Percentiles rank a stretch among this genome's conserved stretches.
Evolutionary conservation across 2,329 filamentous ascomycete genomes (phyloP).

Genomic region (Venturia carpophila): DNA sequence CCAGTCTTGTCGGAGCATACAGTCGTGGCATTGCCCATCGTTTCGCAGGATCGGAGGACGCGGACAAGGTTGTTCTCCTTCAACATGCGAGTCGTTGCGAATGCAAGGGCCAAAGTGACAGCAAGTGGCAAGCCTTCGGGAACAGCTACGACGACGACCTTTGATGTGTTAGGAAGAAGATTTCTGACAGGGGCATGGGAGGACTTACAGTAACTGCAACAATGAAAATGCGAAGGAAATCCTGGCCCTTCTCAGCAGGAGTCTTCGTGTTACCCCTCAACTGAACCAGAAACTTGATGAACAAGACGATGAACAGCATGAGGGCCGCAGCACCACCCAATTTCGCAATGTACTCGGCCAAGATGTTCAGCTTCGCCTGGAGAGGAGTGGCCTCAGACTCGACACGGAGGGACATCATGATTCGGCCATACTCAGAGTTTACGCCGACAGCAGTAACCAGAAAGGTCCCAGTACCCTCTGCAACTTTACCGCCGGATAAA

Average conservation of each 20-base stretch:
- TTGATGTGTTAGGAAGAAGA: background rate
- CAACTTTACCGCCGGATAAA: conserved; percentile 74
- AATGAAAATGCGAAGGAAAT: conserved; percentile 56
- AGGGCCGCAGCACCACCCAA: conserved; percentile 69
- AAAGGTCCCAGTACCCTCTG: conserved; percentile 67
- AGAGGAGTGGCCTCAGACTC: conserved; percentile 71
- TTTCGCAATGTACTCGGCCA: conserved; percentile 72
- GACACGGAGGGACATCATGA: conserved; percentile 68
- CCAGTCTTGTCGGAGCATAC: conserved; percentile 77
- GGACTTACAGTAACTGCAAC: conserved; percentile 49
- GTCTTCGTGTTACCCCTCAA: conserved; percentile 40
- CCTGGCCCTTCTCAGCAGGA: conserved; percentile 56
- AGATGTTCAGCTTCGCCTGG: conserved; percentile 66
- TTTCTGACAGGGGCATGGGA: no score
- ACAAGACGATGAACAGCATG: conserved; percentile 72
- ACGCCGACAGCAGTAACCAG: conserved; percentile 67
- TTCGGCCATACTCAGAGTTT: conserved; percentile 68
- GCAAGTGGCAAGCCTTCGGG: conserved; percentile 61
- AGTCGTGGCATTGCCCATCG: conserved; percentile 64
- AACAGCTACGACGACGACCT: conserved; percentile 56
- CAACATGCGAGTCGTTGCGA: conserved; percentile 59
- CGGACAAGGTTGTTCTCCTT: conserved; percentile 64
- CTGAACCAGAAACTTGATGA: conserved; percentile 74
- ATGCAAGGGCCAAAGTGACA: conserved; percentile 59
- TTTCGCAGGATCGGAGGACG: conserved; percentile 58